phyloP scores from a whole-genome alignment of 1,284 basidiomycete species.

The Heterobasidion annosum region DNA sequence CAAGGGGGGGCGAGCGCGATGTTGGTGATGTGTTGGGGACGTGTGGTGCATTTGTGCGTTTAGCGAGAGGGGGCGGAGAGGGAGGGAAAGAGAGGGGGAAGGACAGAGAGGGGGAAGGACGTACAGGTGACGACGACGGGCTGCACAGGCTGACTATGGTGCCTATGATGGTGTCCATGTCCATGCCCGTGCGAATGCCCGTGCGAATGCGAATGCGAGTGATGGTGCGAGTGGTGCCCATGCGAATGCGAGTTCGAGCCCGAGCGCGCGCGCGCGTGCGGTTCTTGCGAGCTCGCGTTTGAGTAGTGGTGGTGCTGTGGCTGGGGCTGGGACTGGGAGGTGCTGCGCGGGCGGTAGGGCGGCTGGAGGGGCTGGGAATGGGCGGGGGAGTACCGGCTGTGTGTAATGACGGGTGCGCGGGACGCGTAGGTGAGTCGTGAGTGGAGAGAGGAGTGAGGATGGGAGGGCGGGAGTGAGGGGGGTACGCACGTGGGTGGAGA shows the following conservation, averaged over 20 bases:
- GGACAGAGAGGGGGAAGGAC: neutral
- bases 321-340: neutral
- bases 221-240: neutral
- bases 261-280: neutral
- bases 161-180: neutral
- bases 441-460: no score
- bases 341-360: neutral
- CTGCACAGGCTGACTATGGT: neutral
- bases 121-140: neutral
- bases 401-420: neutral
- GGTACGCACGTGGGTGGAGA: neutral
- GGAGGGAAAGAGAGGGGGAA: neutral
- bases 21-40: neutral
- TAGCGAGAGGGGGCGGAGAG: neutral
- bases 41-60: no score
- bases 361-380: neutral
- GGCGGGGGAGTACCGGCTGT: neutral
- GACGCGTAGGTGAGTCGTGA: neutral
- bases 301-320: no score
- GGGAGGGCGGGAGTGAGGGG: neutral
- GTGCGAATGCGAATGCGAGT: neutral
- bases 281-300: no score
- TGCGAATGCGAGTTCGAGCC: neutral
- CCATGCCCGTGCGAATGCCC: neutral
- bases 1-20: neutral